Percentiles rank a stretch among this genome's conserved stretches.
These are phyloP conservation scores for Termitomyces sp. DNA, from an alignment of 768 basidiomycete genomes.

Conservation along the genomic window DNA sequence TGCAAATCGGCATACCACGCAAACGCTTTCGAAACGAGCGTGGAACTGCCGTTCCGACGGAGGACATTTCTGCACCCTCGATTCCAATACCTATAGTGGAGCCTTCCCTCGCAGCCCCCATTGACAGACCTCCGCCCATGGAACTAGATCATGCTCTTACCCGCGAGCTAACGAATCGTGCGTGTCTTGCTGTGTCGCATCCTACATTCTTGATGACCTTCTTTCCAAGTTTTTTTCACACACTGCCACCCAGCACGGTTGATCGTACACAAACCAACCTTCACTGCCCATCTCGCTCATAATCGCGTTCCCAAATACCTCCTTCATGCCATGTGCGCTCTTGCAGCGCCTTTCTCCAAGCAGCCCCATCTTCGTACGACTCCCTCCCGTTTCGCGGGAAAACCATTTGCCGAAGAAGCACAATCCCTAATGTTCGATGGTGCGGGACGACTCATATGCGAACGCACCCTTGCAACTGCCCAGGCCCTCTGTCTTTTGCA, in stretches of 20 bases:
- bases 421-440: conserved; percentile 67
- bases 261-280: conserved; percentile 76
- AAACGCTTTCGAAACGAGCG: conserved; percentile 47
- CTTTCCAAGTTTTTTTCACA: conserved; percentile 65
- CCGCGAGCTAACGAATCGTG: conserved; percentile 71
- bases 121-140: conserved; percentile 36
- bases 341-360: conserved; percentile 72
- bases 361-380: conserved; percentile 55
- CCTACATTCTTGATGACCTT: conserved; percentile 9
- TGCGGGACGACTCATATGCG: conserved; percentile 54
- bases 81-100: conserved; percentile 29
- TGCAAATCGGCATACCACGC: conserved; percentile 19
- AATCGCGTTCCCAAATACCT: conserved; percentile 67
- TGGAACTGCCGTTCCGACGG: conserved; percentile 29
- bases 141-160: conserved; percentile 59
- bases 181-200: conserved; percentile 21
- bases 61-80: conserved; percentile 25
- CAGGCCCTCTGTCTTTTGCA: conserved; percentile 74
- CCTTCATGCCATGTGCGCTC: conserved; percentile 68
- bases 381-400: conserved; percentile 50
- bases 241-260: conserved; percentile 75
- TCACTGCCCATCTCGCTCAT: conserved; percentile 58
- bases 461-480: conserved; percentile 62
- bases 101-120: conserved; percentile 28
- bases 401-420: conserved; percentile 56